A percentile compares a stretch with the other conserved stretches of the same genome.
Conservation (phyloP, 345 rosid genomes). For the Eucalyptus polybractea region DNA sequence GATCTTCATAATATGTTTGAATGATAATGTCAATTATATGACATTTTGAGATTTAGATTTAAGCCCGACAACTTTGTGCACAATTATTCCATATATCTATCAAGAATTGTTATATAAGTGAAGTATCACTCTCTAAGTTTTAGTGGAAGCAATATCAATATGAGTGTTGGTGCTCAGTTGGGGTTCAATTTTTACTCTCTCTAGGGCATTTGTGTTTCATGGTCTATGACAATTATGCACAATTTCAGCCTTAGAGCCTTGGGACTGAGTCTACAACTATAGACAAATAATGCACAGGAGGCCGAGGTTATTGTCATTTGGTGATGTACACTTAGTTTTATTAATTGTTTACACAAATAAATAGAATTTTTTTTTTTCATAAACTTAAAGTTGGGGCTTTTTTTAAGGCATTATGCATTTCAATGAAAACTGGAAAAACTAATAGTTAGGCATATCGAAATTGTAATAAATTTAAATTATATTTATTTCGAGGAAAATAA, state of each 20-base stretch:
- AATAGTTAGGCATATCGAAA: not conserved
- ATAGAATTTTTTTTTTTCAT: accelerated
- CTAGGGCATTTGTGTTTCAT: not conserved
- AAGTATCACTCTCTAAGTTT: no score
- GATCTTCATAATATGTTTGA: accelerated
- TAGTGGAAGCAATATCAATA: not conserved
- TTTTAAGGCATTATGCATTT: not conserved
- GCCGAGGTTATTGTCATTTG: not conserved
- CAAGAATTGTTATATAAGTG: not conserved
- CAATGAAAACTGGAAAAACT: not conserved
- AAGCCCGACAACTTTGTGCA: accelerated
- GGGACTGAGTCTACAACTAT: not conserved
- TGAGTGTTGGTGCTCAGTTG: not conserved
- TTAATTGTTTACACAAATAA: not conserved
- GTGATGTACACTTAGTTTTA: not conserved
- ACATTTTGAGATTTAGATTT: not conserved
- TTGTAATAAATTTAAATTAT: not conserved
- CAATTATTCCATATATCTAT: no score
- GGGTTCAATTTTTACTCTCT: not conserved
- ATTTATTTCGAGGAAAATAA: no score
- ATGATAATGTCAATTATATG: not conserved
- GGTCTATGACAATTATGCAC: no score
- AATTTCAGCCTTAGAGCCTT: not conserved
- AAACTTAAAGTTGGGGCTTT: not conserved
- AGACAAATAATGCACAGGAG: not conserved